Evolutionary conservation across 1,284 basidiomycete genomes (phyloP).

Genomic region (Tilletia walkeri): DNA sequence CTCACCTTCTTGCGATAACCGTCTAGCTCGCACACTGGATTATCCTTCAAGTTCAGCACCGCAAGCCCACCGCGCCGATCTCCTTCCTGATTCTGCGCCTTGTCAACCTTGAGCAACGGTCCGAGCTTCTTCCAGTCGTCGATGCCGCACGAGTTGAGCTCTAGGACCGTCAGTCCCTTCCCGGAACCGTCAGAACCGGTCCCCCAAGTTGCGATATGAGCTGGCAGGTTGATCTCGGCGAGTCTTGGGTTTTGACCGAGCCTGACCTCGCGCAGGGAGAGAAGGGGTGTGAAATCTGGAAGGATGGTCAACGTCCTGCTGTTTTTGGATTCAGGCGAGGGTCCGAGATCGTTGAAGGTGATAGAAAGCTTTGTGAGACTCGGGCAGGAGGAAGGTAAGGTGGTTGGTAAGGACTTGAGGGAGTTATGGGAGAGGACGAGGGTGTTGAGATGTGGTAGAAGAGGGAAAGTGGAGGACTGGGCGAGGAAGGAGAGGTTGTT

Average conservation of each 20-base stretch:
- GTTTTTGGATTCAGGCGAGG: not conserved
- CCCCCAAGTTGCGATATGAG: constrained; percentile 41
- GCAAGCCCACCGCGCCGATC: constrained; percentile 32
- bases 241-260: constrained; percentile 39
- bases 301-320: constrained; percentile 18
- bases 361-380: constrained; percentile 47
- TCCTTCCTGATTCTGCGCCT: constrained; percentile 23
- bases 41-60: constrained; percentile 42
- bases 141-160: constrained; percentile 47
- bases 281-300: constrained; percentile 47
- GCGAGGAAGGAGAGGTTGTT: constrained; percentile 35
- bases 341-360: constrained; percentile 39
- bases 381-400: constrained; percentile 41
- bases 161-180: constrained; percentile 42
- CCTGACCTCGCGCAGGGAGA: constrained; percentile 45
- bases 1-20: constrained; percentile 35
- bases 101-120: constrained; percentile 27
- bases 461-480: constrained; percentile 29
- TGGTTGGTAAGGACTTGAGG: constrained; percentile 36
- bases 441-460: constrained; percentile 52
- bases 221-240: constrained; percentile 26
- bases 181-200: constrained; percentile 36
- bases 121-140: constrained; percentile 32
- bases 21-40: constrained; percentile 29
- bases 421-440: constrained; percentile 50